Percentiles rank a stretch among this genome's conserved stretches.
These are phyloP conservation scores for Mortierella hygrophila DNA, from an alignment of 192 early-diverging fungal species.

Conservation along the genomic window DNA sequence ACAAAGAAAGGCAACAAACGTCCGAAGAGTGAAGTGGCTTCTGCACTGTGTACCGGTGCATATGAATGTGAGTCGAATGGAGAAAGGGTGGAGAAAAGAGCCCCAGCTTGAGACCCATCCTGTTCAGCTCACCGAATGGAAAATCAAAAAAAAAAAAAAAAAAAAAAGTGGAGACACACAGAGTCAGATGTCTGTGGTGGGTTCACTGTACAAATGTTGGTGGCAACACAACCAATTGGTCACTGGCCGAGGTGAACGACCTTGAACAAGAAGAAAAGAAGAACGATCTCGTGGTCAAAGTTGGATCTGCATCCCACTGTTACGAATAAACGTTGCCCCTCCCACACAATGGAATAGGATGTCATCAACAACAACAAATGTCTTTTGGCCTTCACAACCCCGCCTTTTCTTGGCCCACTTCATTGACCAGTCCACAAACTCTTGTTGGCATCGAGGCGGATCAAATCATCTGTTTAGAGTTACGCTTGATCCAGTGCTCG, in stretches of 20 bases:
- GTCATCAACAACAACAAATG: neutral
- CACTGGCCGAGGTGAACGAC: neutral
- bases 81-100: neutral
- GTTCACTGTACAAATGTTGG: neutral
- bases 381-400: neutral
- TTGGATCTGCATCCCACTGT: neutral
- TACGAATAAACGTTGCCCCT: neutral
- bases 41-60: neutral
- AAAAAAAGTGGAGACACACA: neutral
- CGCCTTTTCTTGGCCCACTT: neutral
- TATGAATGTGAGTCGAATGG: neutral
- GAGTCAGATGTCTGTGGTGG: neutral
- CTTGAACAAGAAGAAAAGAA: neutral
- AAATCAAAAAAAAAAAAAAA: neutral
- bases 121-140: neutral
- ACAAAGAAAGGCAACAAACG: conserved; percentile 20
- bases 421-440: neutral
- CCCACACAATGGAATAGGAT: neutral
- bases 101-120: neutral
- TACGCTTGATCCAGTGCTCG: too few relatives aligned
- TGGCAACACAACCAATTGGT: neutral
- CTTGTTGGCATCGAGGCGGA: neutral
- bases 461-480: neutral
- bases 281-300: neutral
- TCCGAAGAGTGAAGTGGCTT: neutral